A percentile compares a stretch with the other conserved stretches of the same genome.
Evolutionary conservation across 495 filamentous ascomycete species (phyloP).

Genomic region (Hypoxylon trugodes): DNA sequence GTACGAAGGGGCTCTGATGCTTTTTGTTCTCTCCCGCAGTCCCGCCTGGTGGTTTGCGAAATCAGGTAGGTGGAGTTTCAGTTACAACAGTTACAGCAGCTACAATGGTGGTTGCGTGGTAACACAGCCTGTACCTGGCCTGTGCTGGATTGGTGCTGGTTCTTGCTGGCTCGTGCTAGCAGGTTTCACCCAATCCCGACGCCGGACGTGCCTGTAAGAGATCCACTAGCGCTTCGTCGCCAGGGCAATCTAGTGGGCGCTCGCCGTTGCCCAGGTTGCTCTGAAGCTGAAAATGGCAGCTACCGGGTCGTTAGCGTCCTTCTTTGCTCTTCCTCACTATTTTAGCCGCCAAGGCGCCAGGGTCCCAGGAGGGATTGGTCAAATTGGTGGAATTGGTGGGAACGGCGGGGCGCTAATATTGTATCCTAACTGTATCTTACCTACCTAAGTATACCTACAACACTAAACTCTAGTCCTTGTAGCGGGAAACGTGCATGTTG

Average conservation of each 20-base stretch:
- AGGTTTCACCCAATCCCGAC: slow-evolving; percentile 34
- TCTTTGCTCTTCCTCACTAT: slow-evolving; percentile 5
- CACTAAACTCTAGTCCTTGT: too few relatives aligned
- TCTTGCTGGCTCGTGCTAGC: too few relatives aligned
- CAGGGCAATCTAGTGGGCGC: slow-evolving; percentile 38
- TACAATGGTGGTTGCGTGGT: slow-evolving; percentile 33
- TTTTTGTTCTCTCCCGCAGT: slow-evolving; percentile 33
- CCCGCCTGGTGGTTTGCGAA: slow-evolving; percentile 16
- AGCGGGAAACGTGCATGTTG: slow-evolving; percentile 28
- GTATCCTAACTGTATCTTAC: too few relatives aligned
- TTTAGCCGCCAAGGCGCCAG: slow-evolving; percentile 38
- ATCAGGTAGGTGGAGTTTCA: slow-evolving; percentile 18
- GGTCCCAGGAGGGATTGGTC: slow-evolving; percentile 20
- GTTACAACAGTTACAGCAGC: slow-evolving; percentile 9
- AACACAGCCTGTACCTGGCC: slow-evolving; percentile 26
- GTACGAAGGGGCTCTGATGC: slow-evolving; percentile 37
- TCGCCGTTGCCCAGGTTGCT: slow-evolving; percentile 30
- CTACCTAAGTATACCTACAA: background rate
- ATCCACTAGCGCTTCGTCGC: slow-evolving; percentile 32
- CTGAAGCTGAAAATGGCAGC: slow-evolving; percentile 38
- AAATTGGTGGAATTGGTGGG: slow-evolving; percentile 30
- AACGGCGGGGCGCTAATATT: slow-evolving; percentile 37
- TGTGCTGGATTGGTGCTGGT: background rate
- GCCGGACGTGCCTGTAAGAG: slow-evolving; percentile 12
- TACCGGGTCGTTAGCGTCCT: slow-evolving; percentile 18